These are phyloP conservation scores for Iodosphaeria phyllophila DNA, from an alignment of 2,329 filamentous ascomycete genomes.

Conservation along the genomic window DNA sequence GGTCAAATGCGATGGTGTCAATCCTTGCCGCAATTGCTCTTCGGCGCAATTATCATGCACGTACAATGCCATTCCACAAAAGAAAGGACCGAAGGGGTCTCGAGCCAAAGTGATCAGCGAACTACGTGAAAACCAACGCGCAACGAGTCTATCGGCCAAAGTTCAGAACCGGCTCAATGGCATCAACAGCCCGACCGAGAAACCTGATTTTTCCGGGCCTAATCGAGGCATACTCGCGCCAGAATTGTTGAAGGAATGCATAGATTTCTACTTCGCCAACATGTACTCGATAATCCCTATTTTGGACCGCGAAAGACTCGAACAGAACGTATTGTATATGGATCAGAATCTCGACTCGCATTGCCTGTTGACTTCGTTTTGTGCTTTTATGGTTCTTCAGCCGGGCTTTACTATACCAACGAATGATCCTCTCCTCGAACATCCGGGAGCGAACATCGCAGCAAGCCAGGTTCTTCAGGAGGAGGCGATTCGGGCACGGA, in stretches of 20 bases:
- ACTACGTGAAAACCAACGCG: constrained; percentile 47
- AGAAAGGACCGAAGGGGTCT: constrained; percentile 59
- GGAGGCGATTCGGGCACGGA: constrained; percentile 45
- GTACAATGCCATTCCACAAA: constrained; percentile 58
- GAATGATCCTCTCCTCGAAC: constrained; percentile 35
- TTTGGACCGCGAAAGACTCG: constrained; percentile 36
- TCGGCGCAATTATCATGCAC: constrained; percentile 50
- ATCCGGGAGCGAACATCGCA: constrained; percentile 39
- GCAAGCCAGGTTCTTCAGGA: constrained; percentile 49
- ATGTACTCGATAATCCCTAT: constrained; percentile 47
- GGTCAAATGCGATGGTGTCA: constrained; percentile 54
- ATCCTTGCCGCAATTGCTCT: constrained; percentile 53
- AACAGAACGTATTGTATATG: constrained; percentile 38
- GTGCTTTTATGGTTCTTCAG: constrained; percentile 50
- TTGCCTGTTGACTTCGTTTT: constrained; percentile 44
- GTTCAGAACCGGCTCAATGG: constrained; percentile 41
- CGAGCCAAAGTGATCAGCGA: constrained; percentile 61
- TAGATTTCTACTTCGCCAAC: constrained; percentile 50
- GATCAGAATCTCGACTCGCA: constrained; percentile 45
- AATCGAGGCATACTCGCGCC: constrained; percentile 40
- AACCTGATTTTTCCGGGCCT: constrained; percentile 27
- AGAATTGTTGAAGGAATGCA: constrained; percentile 45
- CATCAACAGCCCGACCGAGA: constrained; percentile 27
- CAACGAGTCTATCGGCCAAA: constrained; percentile 43
- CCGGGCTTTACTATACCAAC: constrained; percentile 44